Evolutionary conservation across 2,329 filamentous ascomycete species (phyloP), one percentile per base, ranked within the genome.

Genomic region (Aspergillus calidoustus): DNA sequence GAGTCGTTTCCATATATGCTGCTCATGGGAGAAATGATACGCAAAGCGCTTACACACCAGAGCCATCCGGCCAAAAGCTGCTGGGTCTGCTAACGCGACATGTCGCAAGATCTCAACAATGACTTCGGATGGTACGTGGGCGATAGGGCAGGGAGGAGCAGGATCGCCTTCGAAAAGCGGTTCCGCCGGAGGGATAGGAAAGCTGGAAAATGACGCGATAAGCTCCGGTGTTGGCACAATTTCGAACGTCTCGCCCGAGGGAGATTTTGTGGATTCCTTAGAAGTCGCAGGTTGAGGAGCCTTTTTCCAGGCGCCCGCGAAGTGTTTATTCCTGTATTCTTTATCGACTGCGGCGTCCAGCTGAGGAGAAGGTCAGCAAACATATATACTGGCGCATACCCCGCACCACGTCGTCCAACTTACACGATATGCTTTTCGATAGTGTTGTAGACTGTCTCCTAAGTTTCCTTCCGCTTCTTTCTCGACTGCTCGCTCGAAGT

Each of bases 401-500:
- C 28, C 22, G 17, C 5, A 7, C 13, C 15, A 41, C 8, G n/a
- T 47, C n/a, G 19, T 15, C 25, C 23, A 31, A 52, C 55, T 51
- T 78, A 94, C 92, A 74, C 90, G 88, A 76, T 96, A 98, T 0
- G 95, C 95, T 76, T 90, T 93, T 51, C 95, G 87, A 76, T 99
- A 99, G 54, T 96, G 84, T 66, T 86, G 87, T 59, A 99, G 76
- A 73, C 94, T 98, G 65, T 98, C 94, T 5, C 93, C 93, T 54
- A 98, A 82, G 65, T 87, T 95, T 0, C 95, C 95, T 69, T 91
- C 87, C 0, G 84, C 86, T 78, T 99, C 95, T 76, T 89, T 93
- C 77, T 96, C 91, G 59, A 97, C 93, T 3, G 94, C 95, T 73
- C 87, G 87, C 75, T 98, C 95, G 71, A 95, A 98, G 76, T 97